phyloP scores from a whole-genome alignment of 2,329 filamentous ascomycete genomes.

The Trichoderma sp. region DNA sequence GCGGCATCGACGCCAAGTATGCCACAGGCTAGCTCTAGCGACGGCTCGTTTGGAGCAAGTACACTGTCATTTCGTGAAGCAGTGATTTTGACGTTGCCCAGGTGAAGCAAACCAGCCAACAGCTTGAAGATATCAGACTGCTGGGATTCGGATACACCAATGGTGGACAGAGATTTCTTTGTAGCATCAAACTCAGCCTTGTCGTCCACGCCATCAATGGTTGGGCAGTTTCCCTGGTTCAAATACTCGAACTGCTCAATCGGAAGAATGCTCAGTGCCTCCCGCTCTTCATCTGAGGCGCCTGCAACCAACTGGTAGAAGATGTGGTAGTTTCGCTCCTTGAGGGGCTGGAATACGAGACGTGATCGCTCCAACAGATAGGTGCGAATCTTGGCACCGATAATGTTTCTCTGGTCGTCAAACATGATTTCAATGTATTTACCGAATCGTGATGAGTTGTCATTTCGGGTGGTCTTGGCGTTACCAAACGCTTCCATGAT shows the following conservation, averaged over 20 bases:
- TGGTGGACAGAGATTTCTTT: conserved; percentile 80
- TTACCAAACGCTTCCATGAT: conserved; percentile 99
- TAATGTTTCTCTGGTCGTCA: conserved; percentile 91
- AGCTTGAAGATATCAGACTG: conserved; percentile 88
- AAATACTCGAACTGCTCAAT: conserved; percentile 94
- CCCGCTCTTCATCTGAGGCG: conserved; percentile 78
- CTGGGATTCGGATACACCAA: conserved; percentile 74
- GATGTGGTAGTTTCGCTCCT: conserved; percentile 98
- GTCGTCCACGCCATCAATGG: conserved; percentile 93
- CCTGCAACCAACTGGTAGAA: conserved; percentile 97
- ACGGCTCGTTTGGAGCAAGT: conserved; percentile 76
- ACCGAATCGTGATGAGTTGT: conserved; percentile 98
- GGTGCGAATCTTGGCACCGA: conserved; percentile 94
- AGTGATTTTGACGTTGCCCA: conserved; percentile 95
- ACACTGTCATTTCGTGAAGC: conserved; percentile 87
- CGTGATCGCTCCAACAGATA: conserved; percentile 94
- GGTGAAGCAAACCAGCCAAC: conserved; percentile 85
- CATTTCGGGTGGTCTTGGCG: conserved; percentile 98
- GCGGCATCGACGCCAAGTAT: conserved; percentile 84
- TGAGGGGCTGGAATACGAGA: conserved; percentile 94
- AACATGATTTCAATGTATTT: conserved; percentile 99
- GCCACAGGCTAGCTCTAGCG: conserved; percentile 75
- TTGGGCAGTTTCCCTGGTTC: conserved; percentile 89
- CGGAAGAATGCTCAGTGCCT: conserved; percentile 75
- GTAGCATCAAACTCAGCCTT: conserved; percentile 91